Percentiles rank a stretch among this genome's conserved stretches.
Conservation (phyloP, 495 filamentous ascomycete species). For the Trichocladium antarcticum region DNA sequence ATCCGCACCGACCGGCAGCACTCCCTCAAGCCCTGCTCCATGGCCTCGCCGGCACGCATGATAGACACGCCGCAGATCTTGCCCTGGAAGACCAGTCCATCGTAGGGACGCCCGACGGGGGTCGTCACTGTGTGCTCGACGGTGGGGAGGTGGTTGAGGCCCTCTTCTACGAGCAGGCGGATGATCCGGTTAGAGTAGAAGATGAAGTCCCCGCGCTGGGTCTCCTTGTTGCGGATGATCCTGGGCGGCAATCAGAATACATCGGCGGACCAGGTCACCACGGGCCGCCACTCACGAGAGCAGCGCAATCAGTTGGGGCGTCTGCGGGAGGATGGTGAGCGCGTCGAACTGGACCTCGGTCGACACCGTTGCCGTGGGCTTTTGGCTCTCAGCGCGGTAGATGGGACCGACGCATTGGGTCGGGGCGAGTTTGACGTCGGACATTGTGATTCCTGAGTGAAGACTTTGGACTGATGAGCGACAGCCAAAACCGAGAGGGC, state of each 20-base stretch:
- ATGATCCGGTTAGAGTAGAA: slow-evolving; percentile 99
- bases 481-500: neutral
- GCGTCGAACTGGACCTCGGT: slow-evolving; percentile 71
- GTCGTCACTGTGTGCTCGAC: slow-evolving; percentile 79
- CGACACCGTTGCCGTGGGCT: slow-evolving; percentile 84
- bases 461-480: neutral
- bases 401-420: slow-evolving; percentile 66
- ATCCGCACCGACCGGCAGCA: slow-evolving; percentile 95
- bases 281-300: slow-evolving; percentile 65
- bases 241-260: slow-evolving; percentile 33
- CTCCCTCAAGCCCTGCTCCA: slow-evolving; percentile 94
- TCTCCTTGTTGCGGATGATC: slow-evolving; percentile 88
- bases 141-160: slow-evolving; percentile 90
- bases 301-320: slow-evolving; percentile 90
- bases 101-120: slow-evolving; percentile 78
- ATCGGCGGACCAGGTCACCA: neutral
- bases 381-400: slow-evolving; percentile 65
- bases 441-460: slow-evolving; percentile 8
- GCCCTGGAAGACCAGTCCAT: slow-evolving; percentile 88
- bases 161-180: slow-evolving; percentile 93
- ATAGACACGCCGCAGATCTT: slow-evolving; percentile 98
- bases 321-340: slow-evolving; percentile 83
- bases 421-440: slow-evolving; percentile 37
- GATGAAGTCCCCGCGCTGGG: slow-evolving; percentile 87
- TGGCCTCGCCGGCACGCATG: slow-evolving; percentile 94